phyloP scores from a whole-genome alignment of 2,329 filamentous ascomycete species.

The Botrytis squamosa region DNA sequence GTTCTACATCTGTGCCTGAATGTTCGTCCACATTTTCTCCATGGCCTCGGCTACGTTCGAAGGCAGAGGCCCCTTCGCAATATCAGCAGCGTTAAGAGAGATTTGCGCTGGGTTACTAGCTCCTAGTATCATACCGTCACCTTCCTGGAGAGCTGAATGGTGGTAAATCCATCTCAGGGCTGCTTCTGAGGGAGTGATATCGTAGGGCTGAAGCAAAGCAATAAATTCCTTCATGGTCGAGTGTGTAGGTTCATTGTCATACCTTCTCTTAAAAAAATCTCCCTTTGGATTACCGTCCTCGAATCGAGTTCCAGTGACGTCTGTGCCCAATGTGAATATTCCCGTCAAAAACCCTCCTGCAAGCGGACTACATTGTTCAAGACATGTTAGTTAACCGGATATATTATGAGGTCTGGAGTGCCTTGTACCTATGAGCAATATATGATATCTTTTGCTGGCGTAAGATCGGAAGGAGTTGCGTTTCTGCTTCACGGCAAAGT shows the following conservation, averaged over 20 bases:
- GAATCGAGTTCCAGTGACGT: background rate
- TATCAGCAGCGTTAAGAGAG: background rate
- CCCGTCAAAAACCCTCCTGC: background rate
- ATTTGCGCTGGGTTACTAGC: background rate
- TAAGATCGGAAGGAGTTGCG: background rate
- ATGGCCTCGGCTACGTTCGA: background rate
- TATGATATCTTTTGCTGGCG: constrained; percentile 12
- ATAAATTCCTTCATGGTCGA: background rate
- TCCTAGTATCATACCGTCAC: constrained; percentile 1
- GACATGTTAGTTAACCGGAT: background rate
- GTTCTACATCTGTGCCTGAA: background rate
- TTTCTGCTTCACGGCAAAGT: background rate
- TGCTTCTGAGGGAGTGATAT: background rate
- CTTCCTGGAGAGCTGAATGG: background rate
- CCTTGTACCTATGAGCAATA: constrained; percentile 1
- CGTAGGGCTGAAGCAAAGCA: background rate
- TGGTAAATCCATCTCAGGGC: constrained; percentile 2
- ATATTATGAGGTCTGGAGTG: background rate
- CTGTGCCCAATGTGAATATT: background rate
- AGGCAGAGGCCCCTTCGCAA: constrained; percentile 7
- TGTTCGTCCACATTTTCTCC: background rate
- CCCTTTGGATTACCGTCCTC: background rate
- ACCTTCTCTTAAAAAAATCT: background rate
- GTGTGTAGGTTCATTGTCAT: background rate
- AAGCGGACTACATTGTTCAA: background rate